Base-by-base conservation (phyloP, 1,139 yeast species). In the Candida mesenterica region DNA sequence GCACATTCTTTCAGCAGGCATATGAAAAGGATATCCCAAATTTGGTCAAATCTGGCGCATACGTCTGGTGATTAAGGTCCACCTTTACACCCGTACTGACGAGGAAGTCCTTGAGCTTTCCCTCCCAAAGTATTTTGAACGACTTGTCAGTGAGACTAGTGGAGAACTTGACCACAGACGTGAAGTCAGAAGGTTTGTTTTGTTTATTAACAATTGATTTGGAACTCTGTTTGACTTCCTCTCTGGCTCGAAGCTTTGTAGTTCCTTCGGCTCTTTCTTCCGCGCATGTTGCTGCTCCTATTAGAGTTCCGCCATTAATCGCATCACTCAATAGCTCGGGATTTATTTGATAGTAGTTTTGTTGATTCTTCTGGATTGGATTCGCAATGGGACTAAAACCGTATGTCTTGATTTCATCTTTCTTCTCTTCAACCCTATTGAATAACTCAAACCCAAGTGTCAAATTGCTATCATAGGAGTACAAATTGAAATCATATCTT, bases 391-490 rank as follows among this genome's bases (percentile, higher is more conserved):
- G 30, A 17, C 20, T 27, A 4, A 7, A 16, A 19, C 27, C 3
- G 5, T 13, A 7, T 12, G 12, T 15, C 19, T 13, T 19, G 12
- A 15, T 5, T 13, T 24, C 16, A 18, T 25, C 15, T 3, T 23
- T 17, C 6, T 15, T 12, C n/a, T 13, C 8, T 15, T 25, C 22
- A 15, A 9, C 19, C 18, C 13, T 23, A 38, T 61, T 77, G 81
- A 92, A 88, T 18, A 92, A 56, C 53, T 92, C 97, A 50, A 86
- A 80, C 2, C 98, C 98, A 24, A 94, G 59, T 0, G 94, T 80
- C 38, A 92, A 61, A 52, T 92, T 88, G 37, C 96, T 86, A 41
- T 87, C 86, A 50, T 92, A 90, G 0, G 97, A 90, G 55, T 87
- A 92, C 36, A 88, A 67, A 53, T 94, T 94, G 57, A 92, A 92